Evolutionary conservation across 2,329 filamentous ascomycete species (phyloP), one percentile per base, ranked within the genome.

Genomic region (Knufia fluminis): DNA sequence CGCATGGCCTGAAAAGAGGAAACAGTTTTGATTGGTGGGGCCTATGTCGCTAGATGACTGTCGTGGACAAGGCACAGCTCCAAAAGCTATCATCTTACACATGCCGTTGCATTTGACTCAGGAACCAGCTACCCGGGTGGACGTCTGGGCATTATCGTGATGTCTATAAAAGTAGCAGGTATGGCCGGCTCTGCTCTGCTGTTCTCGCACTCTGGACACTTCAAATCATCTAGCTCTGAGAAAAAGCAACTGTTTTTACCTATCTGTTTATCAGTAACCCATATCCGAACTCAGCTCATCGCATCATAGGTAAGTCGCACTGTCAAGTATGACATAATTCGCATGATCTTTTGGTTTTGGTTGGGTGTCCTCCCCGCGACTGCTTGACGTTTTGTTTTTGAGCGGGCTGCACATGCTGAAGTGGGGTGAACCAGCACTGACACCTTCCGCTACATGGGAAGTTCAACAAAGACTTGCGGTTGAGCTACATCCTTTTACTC

Each of bases 321-420:
- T 28, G 40, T 22, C 40, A 43, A 43, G 40, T 20, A 43, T 43
- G 40, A 43, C 40, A 26, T 43, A 41, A 19, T 41, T 22, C 4
- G 19, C n/a, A 22, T n/a, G 8, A 23, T 28, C 26, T 28, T 12
- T n/a, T 6, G 28, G n/a, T 4, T n/a, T 16, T 36, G 33, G n/a
- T 36, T 36, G 33, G 33, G n/a, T 36, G n/a, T 17, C 33, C 33
- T 8, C 33, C 33, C 33, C 33, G 33, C 33, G 10, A 8, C 6
- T 36, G 10, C 9, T 36, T 36, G 33, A 36, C 33, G 16, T 8
- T 36, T 17, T 36, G 10, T n/a, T n/a, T n/a, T n/a, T n/a, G n/a
- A 16, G 33, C n/a, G 33, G 33, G 33, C 33, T 36, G 33, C n/a
- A 8, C 6, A n/a, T 36, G 33, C 33, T 14, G n/a, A 36, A 36